Conservation (phyloP, 345 rosid species). For the Capsella bursapastoris region DNA sequence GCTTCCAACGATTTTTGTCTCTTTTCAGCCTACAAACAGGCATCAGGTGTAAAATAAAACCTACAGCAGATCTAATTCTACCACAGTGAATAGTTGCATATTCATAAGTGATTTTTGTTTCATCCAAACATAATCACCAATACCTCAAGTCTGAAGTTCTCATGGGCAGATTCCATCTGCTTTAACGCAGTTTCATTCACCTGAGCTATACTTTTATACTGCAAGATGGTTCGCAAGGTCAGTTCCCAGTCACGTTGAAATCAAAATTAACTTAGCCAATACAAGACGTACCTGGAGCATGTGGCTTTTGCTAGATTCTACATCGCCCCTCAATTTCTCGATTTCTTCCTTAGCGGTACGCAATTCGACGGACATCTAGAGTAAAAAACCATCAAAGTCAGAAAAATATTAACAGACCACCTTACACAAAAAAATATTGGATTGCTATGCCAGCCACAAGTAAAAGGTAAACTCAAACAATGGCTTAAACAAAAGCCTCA, state of each 20-base stretch:
- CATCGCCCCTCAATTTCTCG: slow-evolving; percentile 75
- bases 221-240: slow-evolving; percentile 44
- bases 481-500: slow-evolving; percentile 7
- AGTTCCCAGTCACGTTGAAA: slow-evolving; percentile 23
- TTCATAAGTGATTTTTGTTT: slow-evolving; percentile 21
- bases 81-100: slow-evolving; percentile 24
- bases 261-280: slow-evolving; percentile 7
- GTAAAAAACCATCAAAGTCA: slow-evolving; percentile 33
- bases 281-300: slow-evolving; percentile 81
- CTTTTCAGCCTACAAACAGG: slow-evolving; percentile 64
- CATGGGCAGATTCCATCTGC: slow-evolving; percentile 94
- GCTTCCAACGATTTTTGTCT: slow-evolving; percentile 70
- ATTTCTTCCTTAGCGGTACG: slow-evolving; percentile 67
- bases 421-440: slow-evolving; percentile 11
- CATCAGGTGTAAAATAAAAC: slow-evolving; percentile 20
- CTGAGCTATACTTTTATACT: slow-evolving; percentile 95
- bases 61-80: slow-evolving; percentile 14
- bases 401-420: slow-evolving; percentile 31
- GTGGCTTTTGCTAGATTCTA: slow-evolving; percentile 79
- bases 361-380: slow-evolving; percentile 58
- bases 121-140: slow-evolving; percentile 19
- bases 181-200: slow-evolving; percentile 87
- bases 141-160: slow-evolving; percentile 82
- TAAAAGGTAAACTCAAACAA: slow-evolving; percentile 22
- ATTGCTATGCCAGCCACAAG: slow-evolving; percentile 25